A percentile compares a stretch with the other conserved stretches of the same genome.
phyloP scores from a whole-genome alignment of 176 grass and related monocot genomes.

The Puccinellia tenuiflora region DNA sequence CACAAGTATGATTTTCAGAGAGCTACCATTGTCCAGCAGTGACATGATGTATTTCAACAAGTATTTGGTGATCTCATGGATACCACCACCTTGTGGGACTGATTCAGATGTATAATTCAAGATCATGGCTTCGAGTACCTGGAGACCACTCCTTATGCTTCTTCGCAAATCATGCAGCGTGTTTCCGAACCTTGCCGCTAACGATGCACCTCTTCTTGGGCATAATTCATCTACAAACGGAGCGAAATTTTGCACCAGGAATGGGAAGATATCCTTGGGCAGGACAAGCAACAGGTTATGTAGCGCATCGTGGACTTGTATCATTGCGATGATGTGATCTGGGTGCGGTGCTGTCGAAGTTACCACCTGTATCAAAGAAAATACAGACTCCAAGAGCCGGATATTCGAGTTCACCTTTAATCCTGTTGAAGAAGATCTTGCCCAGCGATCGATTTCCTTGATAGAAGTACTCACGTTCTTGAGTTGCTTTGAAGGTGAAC shows the following conservation, averaged over 20 bases:
- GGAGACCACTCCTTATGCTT: background rate
- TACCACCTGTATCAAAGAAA: background rate
- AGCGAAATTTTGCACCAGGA: background rate
- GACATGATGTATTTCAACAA: background rate
- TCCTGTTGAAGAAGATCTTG: background rate
- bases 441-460: conserved; percentile 7
- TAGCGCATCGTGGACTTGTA: background rate
- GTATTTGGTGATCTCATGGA: conserved; percentile 15
- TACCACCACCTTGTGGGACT: background rate
- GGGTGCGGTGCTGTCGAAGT: background rate
- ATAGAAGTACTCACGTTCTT: background rate
- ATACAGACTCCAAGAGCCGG: background rate
- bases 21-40: background rate
- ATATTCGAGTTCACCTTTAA: conserved; percentile 5
- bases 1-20: background rate
- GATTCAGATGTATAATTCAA: background rate
- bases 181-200: background rate
- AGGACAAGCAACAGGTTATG: background rate
- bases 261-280: background rate
- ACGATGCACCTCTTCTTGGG: background rate
- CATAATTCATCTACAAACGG: conserved; percentile 2
- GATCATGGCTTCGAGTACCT: background rate
- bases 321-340: background rate
- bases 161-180: background rate
- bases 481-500: background rate